Evolutionary conservation across 2,329 filamentous ascomycete species (phyloP), one percentile per base, ranked within the genome.

Genomic region (Venturia aucupariae): DNA sequence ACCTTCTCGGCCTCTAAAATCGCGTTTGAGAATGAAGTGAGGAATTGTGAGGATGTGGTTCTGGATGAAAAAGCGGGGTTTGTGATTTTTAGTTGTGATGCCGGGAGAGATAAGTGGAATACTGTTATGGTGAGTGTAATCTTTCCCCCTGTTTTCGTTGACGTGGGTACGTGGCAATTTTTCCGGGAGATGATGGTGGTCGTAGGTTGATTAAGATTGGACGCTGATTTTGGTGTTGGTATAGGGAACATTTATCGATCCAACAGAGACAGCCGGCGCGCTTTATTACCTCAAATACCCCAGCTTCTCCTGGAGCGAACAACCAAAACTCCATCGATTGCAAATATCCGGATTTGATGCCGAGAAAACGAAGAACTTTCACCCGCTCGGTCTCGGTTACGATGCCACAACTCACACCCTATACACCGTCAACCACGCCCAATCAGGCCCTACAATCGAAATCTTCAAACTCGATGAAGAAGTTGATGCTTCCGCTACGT

Each of bases 11-110:
- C 64, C 22, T 67, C 72, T 59, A 70, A 75, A 15, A 61, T 77
- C 44, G 71, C 71, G 46, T 77, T 77, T 59, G 51, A 67, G 8
- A 69, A 77, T 59, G 67, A 68, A 5, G 59, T 79, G 11, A 70
- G 74, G 5, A 79, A 79, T 65, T 80, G 78, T 66, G 77, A 80
- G 64, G 77, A 80, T 72, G 70, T 76, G 38, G 65, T 76, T 6
- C 38, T 79, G n/a, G 72, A 75, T 44, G 72, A 75, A 39, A 66
- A 69, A 0, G 67, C 70, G 32, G 74, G 74, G 2, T 69, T 75
- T n/a, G 76, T 75, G 8, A 69, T 80, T 6, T 64, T 79, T 62
- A 77, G 75, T 65, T 80, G 78, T 67, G 77, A 79, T 65, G 70
- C 74, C 0, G 75, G 74, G 17, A 66, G 78, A 30, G 77, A 79